phyloP scores from a whole-genome alignment of 495 filamentous ascomycete species.

The Penicillium coffeae region DNA sequence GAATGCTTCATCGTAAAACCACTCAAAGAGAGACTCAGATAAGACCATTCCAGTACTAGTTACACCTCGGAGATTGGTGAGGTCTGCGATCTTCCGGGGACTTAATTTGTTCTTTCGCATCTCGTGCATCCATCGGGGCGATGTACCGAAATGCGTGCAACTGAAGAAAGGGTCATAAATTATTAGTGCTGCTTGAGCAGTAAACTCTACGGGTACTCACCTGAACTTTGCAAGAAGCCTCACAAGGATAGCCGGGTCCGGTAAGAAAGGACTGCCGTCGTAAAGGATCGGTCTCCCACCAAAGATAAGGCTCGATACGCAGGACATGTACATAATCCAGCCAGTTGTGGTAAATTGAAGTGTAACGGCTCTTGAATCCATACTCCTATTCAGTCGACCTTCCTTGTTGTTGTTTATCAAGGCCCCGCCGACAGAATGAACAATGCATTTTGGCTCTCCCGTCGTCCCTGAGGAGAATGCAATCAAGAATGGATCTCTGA shows the following conservation, averaged over 20 bases:
- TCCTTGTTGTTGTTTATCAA: slow-evolving; percentile 51
- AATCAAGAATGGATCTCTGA: slow-evolving; percentile 63
- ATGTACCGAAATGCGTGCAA: slow-evolving; percentile 57
- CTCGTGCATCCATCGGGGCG: slow-evolving; percentile 70
- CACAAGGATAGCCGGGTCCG: slow-evolving; percentile 55
- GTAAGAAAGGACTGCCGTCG: too few species aligned
- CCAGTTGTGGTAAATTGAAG: slow-evolving; percentile 64
- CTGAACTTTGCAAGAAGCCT: slow-evolving; percentile 46
- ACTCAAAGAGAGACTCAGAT: slow-evolving; percentile 66
- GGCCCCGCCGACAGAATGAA: slow-evolving; percentile 44
- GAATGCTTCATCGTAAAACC: slow-evolving; percentile 77
- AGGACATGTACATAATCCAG: slow-evolving; percentile 80
- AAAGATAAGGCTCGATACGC: slow-evolving; percentile 58
- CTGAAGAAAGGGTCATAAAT: background rate
- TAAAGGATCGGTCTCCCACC: slow-evolving; percentile 75
- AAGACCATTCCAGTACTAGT: slow-evolving; percentile 76
- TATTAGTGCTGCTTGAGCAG: too few species aligned
- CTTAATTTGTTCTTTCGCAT: slow-evolving; percentile 53
- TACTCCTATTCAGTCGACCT: slow-evolving; percentile 53
- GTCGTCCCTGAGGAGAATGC: slow-evolving; percentile 75
- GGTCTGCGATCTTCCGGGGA: slow-evolving; percentile 58
- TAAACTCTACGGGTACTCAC: too few species aligned
- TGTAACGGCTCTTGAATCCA: slow-evolving; percentile 40
- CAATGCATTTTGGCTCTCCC: slow-evolving; percentile 76
- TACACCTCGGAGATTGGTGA: slow-evolving; percentile 55